Percentiles rank a stretch among this genome's conserved stretches.
Conservation (phyloP, 495 filamentous ascomycete genomes). For the Penicillium verhagenii region DNA sequence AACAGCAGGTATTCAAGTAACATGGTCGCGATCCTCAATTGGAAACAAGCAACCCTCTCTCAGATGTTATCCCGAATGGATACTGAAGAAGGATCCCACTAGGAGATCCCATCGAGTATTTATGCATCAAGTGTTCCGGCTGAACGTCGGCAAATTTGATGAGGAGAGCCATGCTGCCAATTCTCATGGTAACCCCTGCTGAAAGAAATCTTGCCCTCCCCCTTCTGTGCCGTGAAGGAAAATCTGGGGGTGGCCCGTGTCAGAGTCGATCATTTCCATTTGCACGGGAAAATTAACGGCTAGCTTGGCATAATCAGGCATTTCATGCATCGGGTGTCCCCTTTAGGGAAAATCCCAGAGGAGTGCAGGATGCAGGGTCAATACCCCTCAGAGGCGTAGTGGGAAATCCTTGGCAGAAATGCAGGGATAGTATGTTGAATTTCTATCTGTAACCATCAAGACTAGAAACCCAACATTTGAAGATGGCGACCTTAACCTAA, state of each 20-base stretch:
- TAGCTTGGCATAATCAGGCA: background rate
- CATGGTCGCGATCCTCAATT: background rate
- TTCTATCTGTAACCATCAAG: no score
- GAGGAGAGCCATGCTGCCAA: background rate
- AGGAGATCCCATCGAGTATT: background rate
- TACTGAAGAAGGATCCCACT: background rate
- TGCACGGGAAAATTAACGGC: background rate
- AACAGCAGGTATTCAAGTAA: constrained; percentile 25
- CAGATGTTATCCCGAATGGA: background rate
- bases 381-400: background rate
- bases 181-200: background rate
- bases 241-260: background rate
- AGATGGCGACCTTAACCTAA: no score
- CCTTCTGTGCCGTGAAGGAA: background rate
- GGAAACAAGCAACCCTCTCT: background rate
- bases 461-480: no score
- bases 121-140: background rate
- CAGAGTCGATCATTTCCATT: background rate
- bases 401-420: constrained; percentile 19
- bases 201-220: background rate
- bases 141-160: background rate
- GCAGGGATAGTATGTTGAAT: background rate
- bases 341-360: constrained; percentile 23
- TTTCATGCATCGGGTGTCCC: background rate
- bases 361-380: constrained; percentile 8